Percentiles rank a stretch among this genome's conserved stretches.
Evolutionary conservation across 192 early-diverging fungal genomes (phyloP).

Genomic region (Coemansia sp.): DNA sequence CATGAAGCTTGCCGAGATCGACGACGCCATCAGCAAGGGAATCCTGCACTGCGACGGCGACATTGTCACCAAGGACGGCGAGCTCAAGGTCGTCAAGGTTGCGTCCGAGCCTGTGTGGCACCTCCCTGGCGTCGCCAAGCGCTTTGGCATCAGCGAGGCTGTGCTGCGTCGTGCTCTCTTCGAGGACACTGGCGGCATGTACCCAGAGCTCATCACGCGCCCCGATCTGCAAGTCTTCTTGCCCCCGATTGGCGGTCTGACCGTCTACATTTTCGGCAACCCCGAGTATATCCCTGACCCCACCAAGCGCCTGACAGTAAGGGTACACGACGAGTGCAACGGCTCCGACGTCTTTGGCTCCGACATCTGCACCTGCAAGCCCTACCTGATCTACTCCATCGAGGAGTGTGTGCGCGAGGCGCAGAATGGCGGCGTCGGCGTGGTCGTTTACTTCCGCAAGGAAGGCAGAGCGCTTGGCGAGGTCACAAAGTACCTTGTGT

Average conservation of each 20-base stretch:
- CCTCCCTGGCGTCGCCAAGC: conserved; percentile 85
- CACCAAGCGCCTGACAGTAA: conserved; percentile 74
- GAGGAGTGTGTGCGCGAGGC: conserved; percentile 86
- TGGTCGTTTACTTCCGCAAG: conserved; percentile 96
- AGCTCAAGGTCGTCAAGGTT: conserved; percentile 87
- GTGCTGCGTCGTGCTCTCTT: conserved; percentile 80
- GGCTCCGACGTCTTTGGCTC: conserved; percentile 85
- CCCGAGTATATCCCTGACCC: conserved; percentile 80
- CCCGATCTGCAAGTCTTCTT: conserved; percentile 92
- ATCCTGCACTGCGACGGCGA: conserved; percentile 75
- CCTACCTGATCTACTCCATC: conserved; percentile 85
- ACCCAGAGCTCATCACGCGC: conserved; percentile 90
- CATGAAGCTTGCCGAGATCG: conserved; percentile 90
- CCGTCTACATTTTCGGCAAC: conserved; percentile 75
- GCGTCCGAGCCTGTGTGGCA: conserved; percentile 96
- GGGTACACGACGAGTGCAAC: conserved; percentile 97
- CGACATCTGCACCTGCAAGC: conserved; percentile 84
- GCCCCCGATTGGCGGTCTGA: conserved; percentile 90
- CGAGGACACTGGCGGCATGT: conserved; percentile 94
- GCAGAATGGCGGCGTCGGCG: conserved; percentile 86
- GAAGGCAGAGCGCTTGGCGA: conserved; percentile 94
- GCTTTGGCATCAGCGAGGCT: conserved; percentile 83
- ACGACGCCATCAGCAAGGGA: conserved; percentile 65
- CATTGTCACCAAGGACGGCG: conserved; percentile 73
- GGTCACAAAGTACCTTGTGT: conserved; percentile 94